A percentile compares a stretch with the other conserved stretches of the same genome.
Evolutionary conservation across 345 rosid genomes (phyloP).

Genomic region (sweet orange (Citrus sinensis)): DNA sequence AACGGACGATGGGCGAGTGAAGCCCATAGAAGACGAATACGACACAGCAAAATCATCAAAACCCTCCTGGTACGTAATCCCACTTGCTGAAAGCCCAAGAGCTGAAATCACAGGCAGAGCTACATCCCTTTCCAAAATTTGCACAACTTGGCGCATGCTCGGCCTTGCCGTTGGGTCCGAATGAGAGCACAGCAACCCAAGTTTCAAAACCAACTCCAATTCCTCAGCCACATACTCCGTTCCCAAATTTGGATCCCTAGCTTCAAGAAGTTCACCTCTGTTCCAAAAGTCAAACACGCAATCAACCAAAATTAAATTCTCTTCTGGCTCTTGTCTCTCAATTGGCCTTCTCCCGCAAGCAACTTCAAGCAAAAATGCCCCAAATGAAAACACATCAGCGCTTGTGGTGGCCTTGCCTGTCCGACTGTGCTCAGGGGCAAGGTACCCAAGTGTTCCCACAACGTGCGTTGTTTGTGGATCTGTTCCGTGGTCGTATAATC

Average conservation of each 20-base stretch:
- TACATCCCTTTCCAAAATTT: conserved; percentile 39
- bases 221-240: conserved; percentile 35
- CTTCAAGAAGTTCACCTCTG: conserved; percentile 35
- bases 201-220: conserved; percentile 48
- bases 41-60: conserved; percentile 40
- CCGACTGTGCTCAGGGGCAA: conserved; percentile 58
- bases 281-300: conserved; percentile 41
- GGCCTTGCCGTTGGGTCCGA: conserved; percentile 45
- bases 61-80: conserved; percentile 33
- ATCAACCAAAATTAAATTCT: conserved; percentile 36
- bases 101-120: conserved; percentile 40
- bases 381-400: conserved; percentile 56
- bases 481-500: conserved; percentile 53
- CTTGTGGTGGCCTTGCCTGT: conserved; percentile 51
- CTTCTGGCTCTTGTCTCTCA: conserved; percentile 14
- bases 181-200: conserved; percentile 59
- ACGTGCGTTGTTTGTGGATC: conserved; percentile 58
- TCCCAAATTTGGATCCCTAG: conserved; percentile 39
- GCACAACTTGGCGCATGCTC: conserved; percentile 56
- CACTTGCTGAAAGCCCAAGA: conserved; percentile 28
- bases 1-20: conserved; percentile 31
- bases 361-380: conserved; percentile 62
- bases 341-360: conserved; percentile 56
- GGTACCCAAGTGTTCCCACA: conserved; percentile 59
- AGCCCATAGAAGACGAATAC: conserved; percentile 32